A percentile compares a stretch with the other conserved stretches of the same genome.
These are phyloP conservation scores for Fusarium pininemorale DNA, from an alignment of 2,329 filamentous ascomycete genomes.

Conservation along the genomic window DNA sequence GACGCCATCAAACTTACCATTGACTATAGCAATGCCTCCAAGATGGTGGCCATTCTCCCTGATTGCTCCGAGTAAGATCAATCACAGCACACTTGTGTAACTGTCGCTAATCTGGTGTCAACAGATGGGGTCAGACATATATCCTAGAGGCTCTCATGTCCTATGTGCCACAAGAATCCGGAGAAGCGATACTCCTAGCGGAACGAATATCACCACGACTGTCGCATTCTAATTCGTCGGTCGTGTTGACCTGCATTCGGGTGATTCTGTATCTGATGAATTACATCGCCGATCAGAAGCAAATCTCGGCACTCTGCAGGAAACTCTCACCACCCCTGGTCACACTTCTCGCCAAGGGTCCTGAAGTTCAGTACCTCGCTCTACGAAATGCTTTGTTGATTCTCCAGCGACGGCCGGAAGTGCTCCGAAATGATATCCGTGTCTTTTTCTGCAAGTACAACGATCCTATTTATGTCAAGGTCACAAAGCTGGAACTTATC, in stretches of 20 bases:
- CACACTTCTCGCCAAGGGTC: slow-evolving; percentile 92
- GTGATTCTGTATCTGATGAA: slow-evolving; percentile 99
- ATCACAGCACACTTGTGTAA: not conserved
- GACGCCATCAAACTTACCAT: slow-evolving; percentile 98
- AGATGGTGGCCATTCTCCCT: slow-evolving; percentile 94
- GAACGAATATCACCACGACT: slow-evolving; percentile 95
- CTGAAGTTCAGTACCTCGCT: slow-evolving; percentile 97
- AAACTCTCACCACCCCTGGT: slow-evolving; percentile 96
- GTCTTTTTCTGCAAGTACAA: slow-evolving; percentile 99
- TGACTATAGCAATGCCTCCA: slow-evolving; percentile 96
- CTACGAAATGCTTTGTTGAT: slow-evolving; percentile 94
- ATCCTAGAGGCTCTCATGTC: slow-evolving; percentile 98
- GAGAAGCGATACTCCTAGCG: slow-evolving; percentile 87
- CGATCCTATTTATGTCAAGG: slow-evolving; percentile 99
- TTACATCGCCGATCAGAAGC: slow-evolving; percentile 92
- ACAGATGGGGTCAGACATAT: slow-evolving; percentile 97
- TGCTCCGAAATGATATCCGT: slow-evolving; percentile 93
- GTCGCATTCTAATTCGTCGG: slow-evolving; percentile 95
- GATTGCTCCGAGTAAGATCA: slow-evolving; percentile 93
- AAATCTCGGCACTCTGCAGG: slow-evolving; percentile 84
- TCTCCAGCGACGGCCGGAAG: slow-evolving; percentile 89
- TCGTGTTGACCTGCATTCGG: slow-evolving; percentile 94
- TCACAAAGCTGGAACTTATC: slow-evolving; percentile 97
- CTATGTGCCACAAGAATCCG: slow-evolving; percentile 91
- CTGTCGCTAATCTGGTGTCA: slow-evolving; percentile 19